Evolutionary conservation across 2,329 filamentous ascomycete species (phyloP).

Genomic region (Stagonosporopsis cucurbitacearum): DNA sequence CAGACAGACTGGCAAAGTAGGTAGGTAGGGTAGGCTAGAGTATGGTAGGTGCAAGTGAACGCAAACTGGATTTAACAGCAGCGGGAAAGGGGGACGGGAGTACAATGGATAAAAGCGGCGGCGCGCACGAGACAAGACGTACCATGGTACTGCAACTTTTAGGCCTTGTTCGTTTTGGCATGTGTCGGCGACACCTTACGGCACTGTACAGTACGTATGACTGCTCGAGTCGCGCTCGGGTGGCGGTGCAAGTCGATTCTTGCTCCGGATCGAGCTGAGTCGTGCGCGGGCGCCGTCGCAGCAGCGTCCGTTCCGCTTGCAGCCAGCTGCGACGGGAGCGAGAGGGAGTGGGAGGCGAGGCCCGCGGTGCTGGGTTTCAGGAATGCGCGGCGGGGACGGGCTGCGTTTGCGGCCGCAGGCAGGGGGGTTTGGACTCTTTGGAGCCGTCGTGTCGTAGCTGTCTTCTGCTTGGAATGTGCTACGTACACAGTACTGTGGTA

Average conservation of each 20-base stretch:
- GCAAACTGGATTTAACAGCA: no score
- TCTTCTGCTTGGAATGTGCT: background rate
- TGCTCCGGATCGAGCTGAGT: conserved; percentile 6
- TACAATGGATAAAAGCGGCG: conserved; percentile 21
- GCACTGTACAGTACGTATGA: no score
- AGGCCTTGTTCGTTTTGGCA: background rate
- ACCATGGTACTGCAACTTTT: conserved; percentile 16
- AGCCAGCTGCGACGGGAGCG: conserved; percentile 8
- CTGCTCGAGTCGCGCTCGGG: background rate
- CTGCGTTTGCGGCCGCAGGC: conserved; percentile 5
- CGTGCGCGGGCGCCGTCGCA: no score
- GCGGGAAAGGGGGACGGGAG: conserved; percentile 8
- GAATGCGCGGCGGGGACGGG: background rate
- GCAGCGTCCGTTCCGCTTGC: no score
- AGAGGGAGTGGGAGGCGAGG: conserved; percentile 14
- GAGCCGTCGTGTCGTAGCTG: no score
- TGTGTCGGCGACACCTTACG: conserved; percentile 4
- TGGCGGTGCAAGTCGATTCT: background rate
- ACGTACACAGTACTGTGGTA: no score
- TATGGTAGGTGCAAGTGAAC: no score
- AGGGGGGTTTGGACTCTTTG: conserved; percentile 10
- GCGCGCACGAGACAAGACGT: conserved; percentile 8
- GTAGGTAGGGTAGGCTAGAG: no score
- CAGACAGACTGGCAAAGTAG: no score
- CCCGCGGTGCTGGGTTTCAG: conserved; percentile 7